Evolutionary conservation across 805 yeast genomes (phyloP), one percentile per base, ranked within the genome.

Genomic region (Cyberlindnera saturnus): DNA sequence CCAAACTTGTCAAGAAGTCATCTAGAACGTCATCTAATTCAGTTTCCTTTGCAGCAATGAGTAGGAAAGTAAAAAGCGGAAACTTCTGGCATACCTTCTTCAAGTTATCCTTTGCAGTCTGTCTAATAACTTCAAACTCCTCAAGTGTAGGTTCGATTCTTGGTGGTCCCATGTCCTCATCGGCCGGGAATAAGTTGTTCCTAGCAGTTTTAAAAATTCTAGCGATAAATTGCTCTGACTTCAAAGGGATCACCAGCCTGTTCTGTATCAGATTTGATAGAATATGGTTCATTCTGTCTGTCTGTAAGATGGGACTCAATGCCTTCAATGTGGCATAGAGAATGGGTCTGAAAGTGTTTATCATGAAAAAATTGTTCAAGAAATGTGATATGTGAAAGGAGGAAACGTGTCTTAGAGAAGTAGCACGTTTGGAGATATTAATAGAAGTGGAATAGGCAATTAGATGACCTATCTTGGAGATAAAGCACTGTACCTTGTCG

Each of bases 141-240:
- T 57, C 65, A 1, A 56, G 61, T 10, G 59, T 55, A 1, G 81
- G 79, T n/a, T 64, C 59, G 3, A 61, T 52, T 18, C 73, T 53
- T 5, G 73, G 65, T 4, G 75, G 73, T 0, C 80, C 80, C 72
- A 76, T 67, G n/a, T 56, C 55, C 14, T 68, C 72, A 52, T 75
- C 77, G 20, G 57, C 59, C 3, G 81, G 79, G 45, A 75, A 75
- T n/a, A 75, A 48, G 28, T 61, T 55, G 28, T 59, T 56, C 41
- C 79, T 56, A 3, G 65, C 47, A 13, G 53, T 49, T n/a, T 51
- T 50, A 6, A 73, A 26, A 4, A 59, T 36, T 2, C 42, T 42
- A 2, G 54, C 51, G 11, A 56, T 43, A 9, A 56, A 47, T 3
- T 47, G 30, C 7, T 53, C 52, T 16, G 51, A 44, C 18, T 48